These are phyloP conservation scores for Kwoniella shandongensis DNA, from an alignment of 768 basidiomycete genomes.

Conservation along the genomic window DNA sequence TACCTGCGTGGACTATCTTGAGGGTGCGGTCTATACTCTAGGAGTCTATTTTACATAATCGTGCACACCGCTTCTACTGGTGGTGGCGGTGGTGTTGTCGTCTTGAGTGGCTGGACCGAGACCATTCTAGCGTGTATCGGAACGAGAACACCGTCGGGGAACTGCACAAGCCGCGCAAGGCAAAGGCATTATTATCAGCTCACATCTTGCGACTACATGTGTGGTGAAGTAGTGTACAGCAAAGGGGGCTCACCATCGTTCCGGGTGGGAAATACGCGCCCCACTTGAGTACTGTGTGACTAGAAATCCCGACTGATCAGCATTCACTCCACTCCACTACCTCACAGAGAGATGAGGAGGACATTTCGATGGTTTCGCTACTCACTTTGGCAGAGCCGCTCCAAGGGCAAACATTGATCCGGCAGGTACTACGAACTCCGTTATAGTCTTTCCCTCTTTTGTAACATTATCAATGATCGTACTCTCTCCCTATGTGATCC, in stretches of 20 bases:
- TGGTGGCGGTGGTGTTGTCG: background rate
- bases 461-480: slow-evolving; percentile 41
- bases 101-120: slow-evolving; percentile 42
- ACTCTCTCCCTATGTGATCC: slow-evolving; percentile 27
- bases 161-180: slow-evolving; percentile 16
- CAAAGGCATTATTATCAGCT: too few relatives aligned
- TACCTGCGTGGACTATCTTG: too few relatives aligned
- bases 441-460: slow-evolving; percentile 28
- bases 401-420: slow-evolving; percentile 48
- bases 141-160: slow-evolving; percentile 45
- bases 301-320: too few relatives aligned
- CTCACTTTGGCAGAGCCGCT: slow-evolving; percentile 33
- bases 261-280: slow-evolving; percentile 46
- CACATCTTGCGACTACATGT: too few relatives aligned
- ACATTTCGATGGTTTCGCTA: too few relatives aligned
- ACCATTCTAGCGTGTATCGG: slow-evolving; percentile 50
- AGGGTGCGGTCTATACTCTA: too few relatives aligned
- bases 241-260: slow-evolving; percentile 37
- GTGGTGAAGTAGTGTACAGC: too few relatives aligned
- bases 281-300: slow-evolving; percentile 29
- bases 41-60: slow-evolving; percentile 26
- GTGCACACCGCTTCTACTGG: slow-evolving; percentile 30
- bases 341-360: too few relatives aligned
- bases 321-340: too few relatives aligned
- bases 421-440: slow-evolving; percentile 42